These are phyloP conservation scores for Pythium coloratum DNA, from an alignment of 352 stramenopile genomes.

Conservation along the genomic window DNA sequence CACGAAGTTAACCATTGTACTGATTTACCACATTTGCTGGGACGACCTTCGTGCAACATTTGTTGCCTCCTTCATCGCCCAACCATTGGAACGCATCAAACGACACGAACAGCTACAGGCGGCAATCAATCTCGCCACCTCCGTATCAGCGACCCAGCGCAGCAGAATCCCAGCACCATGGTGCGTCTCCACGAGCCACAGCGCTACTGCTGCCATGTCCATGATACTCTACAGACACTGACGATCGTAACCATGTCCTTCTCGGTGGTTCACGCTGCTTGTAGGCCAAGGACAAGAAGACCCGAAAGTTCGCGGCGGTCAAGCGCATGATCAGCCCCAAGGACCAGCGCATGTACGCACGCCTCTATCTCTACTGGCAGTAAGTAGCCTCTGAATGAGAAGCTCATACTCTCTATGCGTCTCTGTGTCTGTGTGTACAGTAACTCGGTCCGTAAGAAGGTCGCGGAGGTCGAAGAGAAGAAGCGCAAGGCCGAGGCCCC, in stretches of 20 bases:
- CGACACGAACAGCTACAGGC: constrained; percentile 14
- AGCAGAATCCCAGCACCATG: constrained; percentile 14
- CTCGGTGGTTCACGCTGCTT: background rate
- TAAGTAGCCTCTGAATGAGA: background rate
- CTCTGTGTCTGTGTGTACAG: constrained; percentile 29
- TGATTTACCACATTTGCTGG: constrained; percentile 1
- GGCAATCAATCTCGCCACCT: background rate
- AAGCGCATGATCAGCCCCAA: constrained; percentile 99
- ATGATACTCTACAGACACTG: background rate
- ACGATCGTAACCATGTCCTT: constrained; percentile 1
- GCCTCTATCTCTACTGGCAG: background rate
- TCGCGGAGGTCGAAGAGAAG: constrained; percentile 80
- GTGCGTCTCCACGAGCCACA: background rate
- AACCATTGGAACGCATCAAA: constrained; percentile 29
- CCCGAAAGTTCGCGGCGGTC: constrained; percentile 96
- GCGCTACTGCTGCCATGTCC: background rate
- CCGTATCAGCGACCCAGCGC: background rate
- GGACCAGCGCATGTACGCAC: constrained; percentile 94
- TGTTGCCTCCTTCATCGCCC: constrained; percentile 9
- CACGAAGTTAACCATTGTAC: constrained; percentile 24
- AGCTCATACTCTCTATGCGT: background rate
- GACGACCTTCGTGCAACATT: constrained; percentile 24
- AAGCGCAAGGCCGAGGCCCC: constrained; percentile 90
- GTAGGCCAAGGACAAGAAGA: constrained; percentile 98
- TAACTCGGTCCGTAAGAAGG: constrained; percentile 78